Conservation (phyloP, 1,284 basidiomycete genomes). For the Rhodotorula sp. region DNA sequence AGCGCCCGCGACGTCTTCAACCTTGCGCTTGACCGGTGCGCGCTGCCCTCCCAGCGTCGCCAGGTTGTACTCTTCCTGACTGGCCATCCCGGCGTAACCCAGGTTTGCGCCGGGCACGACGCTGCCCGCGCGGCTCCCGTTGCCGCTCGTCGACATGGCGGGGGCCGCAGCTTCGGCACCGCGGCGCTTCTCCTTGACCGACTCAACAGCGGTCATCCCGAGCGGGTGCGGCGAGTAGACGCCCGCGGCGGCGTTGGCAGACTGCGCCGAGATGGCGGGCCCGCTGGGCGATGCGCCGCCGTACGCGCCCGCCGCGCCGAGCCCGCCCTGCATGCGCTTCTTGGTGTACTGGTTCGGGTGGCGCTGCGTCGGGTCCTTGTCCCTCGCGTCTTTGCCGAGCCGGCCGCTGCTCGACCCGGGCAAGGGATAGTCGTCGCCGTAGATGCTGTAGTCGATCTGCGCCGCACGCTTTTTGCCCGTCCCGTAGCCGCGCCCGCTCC, state of each 20-base stretch:
- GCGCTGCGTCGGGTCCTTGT: slow-evolving; percentile 24
- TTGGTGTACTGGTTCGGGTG: slow-evolving; percentile 45
- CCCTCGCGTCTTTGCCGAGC: not conserved
- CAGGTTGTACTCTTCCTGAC: slow-evolving; percentile 12
- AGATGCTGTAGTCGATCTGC: slow-evolving; percentile 24
- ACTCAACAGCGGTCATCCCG: slow-evolving; percentile 31
- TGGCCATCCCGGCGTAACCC: slow-evolving; percentile 6
- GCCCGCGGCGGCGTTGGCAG: slow-evolving; percentile 12
- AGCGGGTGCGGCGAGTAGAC: slow-evolving; percentile 29
- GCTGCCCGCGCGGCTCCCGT: slow-evolving; percentile 19
- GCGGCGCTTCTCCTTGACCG: slow-evolving; percentile 31
- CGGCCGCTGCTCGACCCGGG: not conserved
- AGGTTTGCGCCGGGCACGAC: slow-evolving; percentile 1
- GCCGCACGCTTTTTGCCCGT: slow-evolving; percentile 19
- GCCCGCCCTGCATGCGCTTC: slow-evolving; percentile 29
- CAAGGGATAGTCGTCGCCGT: slow-evolving; percentile 25
- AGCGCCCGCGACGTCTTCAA: slow-evolving; percentile 27
- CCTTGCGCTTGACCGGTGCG: slow-evolving; percentile 33
- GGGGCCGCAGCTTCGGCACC: slow-evolving; percentile 7
- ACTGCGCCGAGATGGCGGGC: slow-evolving; percentile 8
- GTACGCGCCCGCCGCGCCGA: not conserved
- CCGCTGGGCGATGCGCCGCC: not conserved
- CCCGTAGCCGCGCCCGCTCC: not conserved
- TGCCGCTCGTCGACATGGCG: slow-evolving; percentile 9
- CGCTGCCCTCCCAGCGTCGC: slow-evolving; percentile 6